Conservation (phyloP, 441 rosid genomes). For the Populus hybrid region DNA sequence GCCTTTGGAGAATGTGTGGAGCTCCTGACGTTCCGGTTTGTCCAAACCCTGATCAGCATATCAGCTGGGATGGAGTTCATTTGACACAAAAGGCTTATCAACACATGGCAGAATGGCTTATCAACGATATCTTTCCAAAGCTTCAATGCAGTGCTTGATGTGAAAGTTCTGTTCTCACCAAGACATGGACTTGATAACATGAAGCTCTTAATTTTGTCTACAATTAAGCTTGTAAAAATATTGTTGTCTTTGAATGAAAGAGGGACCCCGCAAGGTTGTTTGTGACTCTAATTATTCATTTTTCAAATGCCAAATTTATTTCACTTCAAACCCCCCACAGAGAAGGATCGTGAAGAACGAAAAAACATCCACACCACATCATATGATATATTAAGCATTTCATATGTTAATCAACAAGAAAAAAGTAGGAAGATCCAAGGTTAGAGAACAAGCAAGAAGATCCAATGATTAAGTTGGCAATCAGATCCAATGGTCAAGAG, state of each 20-base stretch:
- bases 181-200: not conserved
- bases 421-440: too few species aligned
- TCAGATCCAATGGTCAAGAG: too few species aligned
- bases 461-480: too few species aligned
- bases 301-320: not conserved
- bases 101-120: not conserved
- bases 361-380: not conserved
- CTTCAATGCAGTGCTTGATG: not conserved
- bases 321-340: not conserved
- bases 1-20: not conserved
- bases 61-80: slow-evolving; percentile 7
- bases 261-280: not conserved
- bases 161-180: not conserved
- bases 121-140: not conserved
- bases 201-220: not conserved
- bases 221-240: not conserved
- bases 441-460: too few species aligned
- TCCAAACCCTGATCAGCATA: not conserved
- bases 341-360: not conserved
- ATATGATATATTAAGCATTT: not conserved
- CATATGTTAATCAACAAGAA: too few species aligned
- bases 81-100: not conserved
- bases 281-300: not conserved
- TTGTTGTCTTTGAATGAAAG: not conserved
- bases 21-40: not conserved